These are phyloP conservation scores for Blastobotrys apis DNA, from an alignment of 1,139 yeast genomes.

Conservation along the genomic window DNA sequence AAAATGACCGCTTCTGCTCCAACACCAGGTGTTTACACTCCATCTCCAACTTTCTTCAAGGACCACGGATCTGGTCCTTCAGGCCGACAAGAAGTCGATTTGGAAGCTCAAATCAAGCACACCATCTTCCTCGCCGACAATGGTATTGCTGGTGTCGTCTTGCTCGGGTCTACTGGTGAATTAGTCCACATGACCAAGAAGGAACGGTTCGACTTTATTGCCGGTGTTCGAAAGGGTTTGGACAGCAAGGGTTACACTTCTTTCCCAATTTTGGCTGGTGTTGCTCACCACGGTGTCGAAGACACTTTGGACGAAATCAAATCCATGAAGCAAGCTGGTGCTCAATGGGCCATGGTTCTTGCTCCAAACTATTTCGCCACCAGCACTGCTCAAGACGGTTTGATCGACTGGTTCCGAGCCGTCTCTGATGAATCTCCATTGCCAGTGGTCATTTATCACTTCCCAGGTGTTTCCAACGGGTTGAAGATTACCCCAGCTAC, in stretches of 20 bases:
- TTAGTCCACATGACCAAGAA: slow-evolving; percentile 43
- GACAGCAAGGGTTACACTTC: slow-evolving; percentile 36
- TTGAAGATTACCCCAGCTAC: slow-evolving; percentile 40
- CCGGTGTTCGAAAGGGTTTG: slow-evolving; percentile 35
- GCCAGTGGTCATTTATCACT: slow-evolving; percentile 48
- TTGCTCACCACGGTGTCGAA: slow-evolving; percentile 41
- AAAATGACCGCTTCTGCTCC: slow-evolving; percentile 15
- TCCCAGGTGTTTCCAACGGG: slow-evolving; percentile 48
- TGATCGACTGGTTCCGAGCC: slow-evolving; percentile 42
- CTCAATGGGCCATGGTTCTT: slow-evolving; percentile 43
- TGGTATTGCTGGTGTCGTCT: slow-evolving; percentile 46
- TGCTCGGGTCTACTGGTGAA: slow-evolving; percentile 51
- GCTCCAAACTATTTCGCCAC: slow-evolving; percentile 49
- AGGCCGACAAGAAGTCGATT: slow-evolving; percentile 38
- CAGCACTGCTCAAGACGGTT: slow-evolving; percentile 41
- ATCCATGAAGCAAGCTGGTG: slow-evolving; percentile 42
- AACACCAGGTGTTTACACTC: slow-evolving; percentile 44
- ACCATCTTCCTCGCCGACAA: slow-evolving; percentile 39
- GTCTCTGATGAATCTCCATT: slow-evolving; percentile 45
- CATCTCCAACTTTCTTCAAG: slow-evolving; percentile 49
- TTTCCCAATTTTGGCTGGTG: slow-evolving; percentile 44
- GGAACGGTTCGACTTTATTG: slow-evolving; percentile 41
- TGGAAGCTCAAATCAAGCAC: slow-evolving; percentile 43
- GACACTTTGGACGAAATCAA: slow-evolving; percentile 42
- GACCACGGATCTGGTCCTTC: slow-evolving; percentile 31